Evolutionary conservation across 176 grass and related monocot species (phyloP).

Genomic region (Bromus sterilis): DNA sequence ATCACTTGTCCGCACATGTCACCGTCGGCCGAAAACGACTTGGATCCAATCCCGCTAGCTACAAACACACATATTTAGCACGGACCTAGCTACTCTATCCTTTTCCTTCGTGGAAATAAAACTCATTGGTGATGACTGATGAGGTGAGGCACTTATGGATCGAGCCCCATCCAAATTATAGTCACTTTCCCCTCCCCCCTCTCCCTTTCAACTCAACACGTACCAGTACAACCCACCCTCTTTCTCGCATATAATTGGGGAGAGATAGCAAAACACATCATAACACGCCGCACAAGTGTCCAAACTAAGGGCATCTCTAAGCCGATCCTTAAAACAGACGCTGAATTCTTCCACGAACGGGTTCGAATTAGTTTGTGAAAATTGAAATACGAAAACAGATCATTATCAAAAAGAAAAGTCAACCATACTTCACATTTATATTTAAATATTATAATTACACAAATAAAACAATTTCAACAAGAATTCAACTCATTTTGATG

Average conservation of each 20-base stretch:
- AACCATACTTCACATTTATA: no score
- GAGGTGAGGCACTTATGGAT: background rate
- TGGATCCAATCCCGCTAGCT: background rate
- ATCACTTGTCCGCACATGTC: conserved; percentile 13
- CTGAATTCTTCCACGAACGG: no score
- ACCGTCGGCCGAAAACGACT: background rate
- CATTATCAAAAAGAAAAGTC: no score
- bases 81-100: background rate
- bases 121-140: background rate
- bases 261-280: background rate
- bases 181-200: background rate
- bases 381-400: no score
- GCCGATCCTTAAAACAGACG: no score
- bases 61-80: background rate
- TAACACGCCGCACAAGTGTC: background rate
- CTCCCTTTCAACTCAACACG: background rate
- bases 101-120: background rate
- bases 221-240: background rate
- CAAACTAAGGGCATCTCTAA: no score
- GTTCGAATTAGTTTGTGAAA: no score
- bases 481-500: no score
- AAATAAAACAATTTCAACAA: no score
- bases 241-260: conserved; percentile 34
- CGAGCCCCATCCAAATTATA: background rate
- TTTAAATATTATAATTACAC: no score